phyloP scores from a whole-genome alignment of 2,329 filamentous ascomycete genomes.

The Triangularia setosa region DNA sequence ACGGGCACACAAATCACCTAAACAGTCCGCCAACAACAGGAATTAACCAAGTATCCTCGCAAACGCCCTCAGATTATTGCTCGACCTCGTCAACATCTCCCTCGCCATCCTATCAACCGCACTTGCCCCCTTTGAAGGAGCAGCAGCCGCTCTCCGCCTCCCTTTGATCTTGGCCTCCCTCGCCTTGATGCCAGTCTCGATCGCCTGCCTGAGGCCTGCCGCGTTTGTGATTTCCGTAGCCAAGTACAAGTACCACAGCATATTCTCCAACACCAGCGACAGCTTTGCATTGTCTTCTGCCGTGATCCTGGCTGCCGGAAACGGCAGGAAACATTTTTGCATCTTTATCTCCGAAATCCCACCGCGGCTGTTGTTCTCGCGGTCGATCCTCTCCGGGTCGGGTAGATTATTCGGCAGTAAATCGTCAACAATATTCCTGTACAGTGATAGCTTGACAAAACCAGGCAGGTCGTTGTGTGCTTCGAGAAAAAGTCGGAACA shows the following conservation, averaged over 20 bases:
- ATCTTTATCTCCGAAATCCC: conserved; percentile 45
- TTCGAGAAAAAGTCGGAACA: conserved; percentile 55
- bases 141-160: not conserved
- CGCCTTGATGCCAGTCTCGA: conserved; percentile 46
- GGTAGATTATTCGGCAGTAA: conserved; percentile 42
- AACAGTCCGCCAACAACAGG: not conserved
- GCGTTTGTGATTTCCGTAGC: conserved; percentile 35
- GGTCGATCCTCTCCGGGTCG: conserved; percentile 40
- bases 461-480: conserved; percentile 35
- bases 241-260: conserved; percentile 52
- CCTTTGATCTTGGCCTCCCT: conserved; percentile 45
- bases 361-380: conserved; percentile 34
- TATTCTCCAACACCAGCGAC: conserved; percentile 62
- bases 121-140: conserved; percentile 21
- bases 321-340: conserved; percentile 60
- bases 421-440: conserved; percentile 42
- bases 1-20: not conserved
- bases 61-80: conserved; percentile 40
- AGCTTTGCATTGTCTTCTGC: conserved; percentile 69
- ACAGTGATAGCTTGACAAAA: conserved; percentile 41
- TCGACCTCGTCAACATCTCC: conserved; percentile 42
- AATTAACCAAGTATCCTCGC: conserved; percentile 29
- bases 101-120: conserved; percentile 40
- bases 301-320: conserved; percentile 57
- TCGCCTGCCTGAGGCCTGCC: conserved; percentile 36